phyloP scores from a whole-genome alignment of 305 asterid genomes.

The Fraxinus greggii region DNA sequence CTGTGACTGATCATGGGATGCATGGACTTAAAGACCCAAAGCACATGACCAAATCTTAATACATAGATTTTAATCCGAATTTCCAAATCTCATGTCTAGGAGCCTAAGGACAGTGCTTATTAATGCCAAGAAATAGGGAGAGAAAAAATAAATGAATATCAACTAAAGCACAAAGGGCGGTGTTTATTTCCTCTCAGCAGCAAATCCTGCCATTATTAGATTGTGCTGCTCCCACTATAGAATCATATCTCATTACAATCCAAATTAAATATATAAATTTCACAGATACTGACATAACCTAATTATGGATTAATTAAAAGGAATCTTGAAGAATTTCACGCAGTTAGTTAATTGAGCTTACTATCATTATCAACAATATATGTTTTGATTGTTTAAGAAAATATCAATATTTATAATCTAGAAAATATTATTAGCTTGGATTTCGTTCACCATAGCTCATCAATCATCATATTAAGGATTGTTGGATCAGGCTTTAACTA shows the following conservation, averaged over 20 bases:
- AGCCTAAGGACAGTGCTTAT: background rate
- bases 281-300: conserved; percentile 17
- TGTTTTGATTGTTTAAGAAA: background rate
- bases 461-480: background rate
- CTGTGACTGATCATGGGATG: background rate
- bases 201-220: conserved; percentile 36
- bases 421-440: background rate
- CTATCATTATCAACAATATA: background rate
- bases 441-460: background rate
- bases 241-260: conserved; percentile 38
- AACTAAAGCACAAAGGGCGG: background rate
- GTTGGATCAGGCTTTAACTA: background rate
- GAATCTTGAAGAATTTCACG: conserved; percentile 9
- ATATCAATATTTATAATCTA: conserved; percentile 20
- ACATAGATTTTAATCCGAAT: background rate
- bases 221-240: conserved; percentile 28
- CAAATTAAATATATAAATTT: conserved; percentile 2
- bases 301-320: background rate
- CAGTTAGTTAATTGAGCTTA: background rate
- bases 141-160: background rate
- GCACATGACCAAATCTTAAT: conserved; percentile 34
- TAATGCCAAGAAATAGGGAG: background rate
- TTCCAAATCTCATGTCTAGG: conserved; percentile 26
- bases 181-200: conserved; percentile 4
- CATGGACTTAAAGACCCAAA: background rate